Percentiles rank a stretch among this genome's conserved stretches.
phyloP scores from a whole-genome alignment of 768 basidiomycete species.

The Boletales sp. region DNA sequence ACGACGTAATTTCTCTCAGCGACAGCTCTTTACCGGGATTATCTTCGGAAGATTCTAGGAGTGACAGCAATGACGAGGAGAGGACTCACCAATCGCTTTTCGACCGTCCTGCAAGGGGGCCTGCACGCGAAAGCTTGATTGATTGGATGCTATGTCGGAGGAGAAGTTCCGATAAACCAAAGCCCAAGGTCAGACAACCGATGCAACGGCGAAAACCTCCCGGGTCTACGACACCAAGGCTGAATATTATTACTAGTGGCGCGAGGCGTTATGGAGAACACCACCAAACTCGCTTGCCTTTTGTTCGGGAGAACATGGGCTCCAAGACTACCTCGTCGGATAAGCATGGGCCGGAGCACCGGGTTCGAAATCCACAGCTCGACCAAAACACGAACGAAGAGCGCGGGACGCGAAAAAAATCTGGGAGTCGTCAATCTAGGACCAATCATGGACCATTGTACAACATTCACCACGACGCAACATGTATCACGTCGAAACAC shows the following conservation, averaged over 20 bases:
- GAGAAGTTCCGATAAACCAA: constrained; percentile 13
- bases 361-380: constrained; percentile 2
- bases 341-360: constrained; percentile 7
- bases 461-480: constrained; percentile 35
- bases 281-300: constrained; percentile 40
- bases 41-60: constrained; percentile 13
- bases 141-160: constrained; percentile 64
- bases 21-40: constrained; percentile 9
- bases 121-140: constrained; percentile 46
- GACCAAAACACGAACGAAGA: constrained; percentile 6
- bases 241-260: constrained; percentile 39
- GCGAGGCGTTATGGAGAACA: constrained; percentile 30
- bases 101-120: constrained; percentile 19
- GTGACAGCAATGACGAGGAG: constrained; percentile 25
- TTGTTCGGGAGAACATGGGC: constrained; percentile 17
- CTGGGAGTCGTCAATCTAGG: constrained; percentile 25
- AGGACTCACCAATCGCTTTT: constrained; percentile 34
- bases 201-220: constrained; percentile 10
- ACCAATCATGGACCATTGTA: constrained; percentile 33
- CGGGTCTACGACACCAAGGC: constrained; percentile 9
- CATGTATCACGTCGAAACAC: constrained; percentile 34
- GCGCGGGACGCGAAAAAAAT: constrained; percentile 20
- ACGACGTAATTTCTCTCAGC: constrained; percentile 24
- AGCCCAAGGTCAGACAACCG: constrained; percentile 14
- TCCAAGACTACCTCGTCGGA: constrained; percentile 5